These are phyloP conservation scores for Pigoraptor vietnamica DNA, from an alignment of 78 protist genomes.

Conservation along the genomic window DNA sequence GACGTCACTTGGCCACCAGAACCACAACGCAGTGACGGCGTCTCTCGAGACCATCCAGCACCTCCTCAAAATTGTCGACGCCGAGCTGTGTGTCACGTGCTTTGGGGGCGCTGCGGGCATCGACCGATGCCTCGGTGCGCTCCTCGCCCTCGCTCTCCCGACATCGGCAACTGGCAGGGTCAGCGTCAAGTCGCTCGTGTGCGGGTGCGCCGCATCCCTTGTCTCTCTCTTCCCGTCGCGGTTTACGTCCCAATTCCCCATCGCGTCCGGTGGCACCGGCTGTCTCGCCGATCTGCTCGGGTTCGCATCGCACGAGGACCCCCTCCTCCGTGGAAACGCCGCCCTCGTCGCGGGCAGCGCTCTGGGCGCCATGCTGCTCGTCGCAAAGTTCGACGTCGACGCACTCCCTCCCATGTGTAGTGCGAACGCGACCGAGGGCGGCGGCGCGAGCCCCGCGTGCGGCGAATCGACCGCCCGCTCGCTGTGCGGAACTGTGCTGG, in stretches of 20 bases:
- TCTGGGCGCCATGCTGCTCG: not conserved
- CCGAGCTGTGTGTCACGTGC: not conserved
- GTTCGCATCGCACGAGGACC: not conserved
- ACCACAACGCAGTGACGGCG: slow-evolving; percentile 8
- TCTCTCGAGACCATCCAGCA: not conserved
- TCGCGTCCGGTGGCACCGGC: not conserved
- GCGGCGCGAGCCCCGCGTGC: not conserved
- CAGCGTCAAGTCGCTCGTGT: not conserved
- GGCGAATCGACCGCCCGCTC: not conserved
- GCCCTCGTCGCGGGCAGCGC: not conserved
- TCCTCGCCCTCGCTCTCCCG: not conserved
- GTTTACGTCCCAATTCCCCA: not conserved
- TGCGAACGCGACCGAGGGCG: not conserved
- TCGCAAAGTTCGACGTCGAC: not conserved
- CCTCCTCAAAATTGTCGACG: not conserved
- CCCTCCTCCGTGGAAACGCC: not conserved
- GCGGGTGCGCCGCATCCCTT: not conserved
- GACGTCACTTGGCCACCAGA: not conserved
- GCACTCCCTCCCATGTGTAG: too few relatives aligned
- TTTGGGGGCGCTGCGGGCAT: not conserved
- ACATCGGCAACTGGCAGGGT: not conserved
- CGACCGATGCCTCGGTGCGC: not conserved
- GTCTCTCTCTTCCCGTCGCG: not conserved
- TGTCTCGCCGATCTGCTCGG: not conserved
- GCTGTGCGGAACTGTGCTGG: not conserved